Base-by-base conservation (phyloP, 208 protist genomes). In the Acanthamoeba royreba region DNA sequence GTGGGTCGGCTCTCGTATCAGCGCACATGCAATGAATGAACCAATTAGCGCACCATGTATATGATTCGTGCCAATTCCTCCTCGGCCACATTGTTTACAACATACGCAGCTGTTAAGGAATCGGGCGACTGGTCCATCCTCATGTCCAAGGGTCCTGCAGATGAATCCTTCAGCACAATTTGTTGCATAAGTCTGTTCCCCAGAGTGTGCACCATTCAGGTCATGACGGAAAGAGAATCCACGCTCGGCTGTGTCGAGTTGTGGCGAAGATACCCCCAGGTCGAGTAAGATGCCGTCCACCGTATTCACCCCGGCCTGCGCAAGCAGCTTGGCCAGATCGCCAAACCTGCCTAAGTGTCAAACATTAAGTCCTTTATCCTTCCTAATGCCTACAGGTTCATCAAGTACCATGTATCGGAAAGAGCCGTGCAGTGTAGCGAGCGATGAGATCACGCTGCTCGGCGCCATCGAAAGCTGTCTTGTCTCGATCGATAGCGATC, bases 161-260 rank as follows among this genome's bases (percentile, higher is more conserved):
- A 81, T 35, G 53, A 9, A 87, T 22, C 9, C 77, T n/a, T 1
- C 43, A 8, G 35, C n/a, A 28, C 66, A 19, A 22, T 28, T 77
- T 77, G 13, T 9, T 40, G 11, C 11, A 77, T 77, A 13, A 45
- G 38, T 22, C 19, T 46, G 69, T 9, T 85, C 22, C 31, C 45
- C 74, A 3, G 1, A 49, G 2, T n/a, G 31, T 35, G 40, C 11
- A 81, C 69, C 72, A 28, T 81, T 49, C 11, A 88, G 43, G 81
- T 92, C 55, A 35, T 40, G n/a, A 22, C 87, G 53, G n/a, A 92
- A 92, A 58, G 87, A 92, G 61, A 92, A 92, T 49, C 87, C 87
- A 33, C 87, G 53, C 3, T 40, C 40, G 9, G 87, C 43, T 1
- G 63, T 69, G 35, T 92, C 87, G 19, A 92, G 58, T n/a, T 92